phyloP scores from a whole-genome alignment of 1,139 yeast genomes.

The Blastobotrys elegans region DNA sequence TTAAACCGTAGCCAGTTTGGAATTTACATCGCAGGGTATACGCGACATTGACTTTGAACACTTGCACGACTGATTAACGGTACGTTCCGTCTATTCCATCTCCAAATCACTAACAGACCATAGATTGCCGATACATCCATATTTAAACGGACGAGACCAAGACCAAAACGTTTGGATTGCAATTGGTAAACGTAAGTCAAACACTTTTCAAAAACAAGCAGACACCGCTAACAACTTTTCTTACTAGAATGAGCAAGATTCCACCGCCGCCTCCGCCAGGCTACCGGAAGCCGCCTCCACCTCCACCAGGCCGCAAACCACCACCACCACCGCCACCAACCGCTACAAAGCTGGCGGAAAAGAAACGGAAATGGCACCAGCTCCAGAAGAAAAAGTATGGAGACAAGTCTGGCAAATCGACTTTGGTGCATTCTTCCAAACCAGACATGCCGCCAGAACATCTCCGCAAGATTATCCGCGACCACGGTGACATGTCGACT shows the following conservation, averaged over 20 bases:
- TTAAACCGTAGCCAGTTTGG: too few species aligned
- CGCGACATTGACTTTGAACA: too few species aligned
- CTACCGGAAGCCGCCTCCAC: constrained; percentile 18
- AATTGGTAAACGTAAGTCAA: background rate
- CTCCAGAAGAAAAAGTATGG: constrained; percentile 54
- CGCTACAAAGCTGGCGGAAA: constrained; percentile 30
- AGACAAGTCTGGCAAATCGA: constrained; percentile 37
- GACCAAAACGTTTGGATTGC: background rate
- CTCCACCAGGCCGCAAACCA: constrained; percentile 19
- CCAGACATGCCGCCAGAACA: constrained; percentile 95
- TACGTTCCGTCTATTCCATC: too few species aligned
- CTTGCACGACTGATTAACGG: too few species aligned
- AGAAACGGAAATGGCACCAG: constrained; percentile 60
- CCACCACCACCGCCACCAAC: constrained; percentile 22
- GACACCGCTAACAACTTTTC: too few species aligned
- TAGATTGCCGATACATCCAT: too few species aligned
- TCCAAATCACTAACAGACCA: too few species aligned
- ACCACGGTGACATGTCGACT: constrained; percentile 83
- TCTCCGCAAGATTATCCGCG: constrained; percentile 74
- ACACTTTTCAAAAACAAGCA: background rate
- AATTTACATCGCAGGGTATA: background rate
- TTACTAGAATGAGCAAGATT: constrained; percentile 4
- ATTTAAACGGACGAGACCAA: background rate
- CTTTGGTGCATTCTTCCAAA: constrained; percentile 54
- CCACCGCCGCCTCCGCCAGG: constrained; percentile 26